A percentile compares a stretch with the other conserved stretches of the same genome.
These are phyloP conservation scores for Ustilago trichophora DNA, from an alignment of 1,284 basidiomycete species.

Conservation along the genomic window DNA sequence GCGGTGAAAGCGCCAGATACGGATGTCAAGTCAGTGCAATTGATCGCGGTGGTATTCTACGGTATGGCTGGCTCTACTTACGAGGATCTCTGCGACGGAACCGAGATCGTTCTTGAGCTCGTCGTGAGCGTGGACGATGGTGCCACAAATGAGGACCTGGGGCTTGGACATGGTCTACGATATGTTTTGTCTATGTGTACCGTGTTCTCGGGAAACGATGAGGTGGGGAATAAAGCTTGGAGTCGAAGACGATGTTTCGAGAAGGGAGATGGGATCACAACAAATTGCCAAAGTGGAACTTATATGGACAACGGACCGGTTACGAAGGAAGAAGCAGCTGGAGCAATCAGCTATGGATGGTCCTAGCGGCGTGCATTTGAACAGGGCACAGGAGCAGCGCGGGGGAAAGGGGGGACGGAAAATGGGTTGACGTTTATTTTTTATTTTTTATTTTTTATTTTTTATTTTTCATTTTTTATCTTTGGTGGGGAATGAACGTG, in stretches of 20 bases:
- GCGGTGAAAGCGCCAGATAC: no score
- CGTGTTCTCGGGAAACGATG: no score
- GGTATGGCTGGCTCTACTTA: constrained; percentile 68
- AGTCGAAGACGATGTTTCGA: background rate
- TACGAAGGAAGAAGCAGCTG: no score
- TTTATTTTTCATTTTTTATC: no score
- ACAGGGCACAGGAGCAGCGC: constrained; percentile 7
- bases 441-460: no score
- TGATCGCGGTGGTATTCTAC: no score
- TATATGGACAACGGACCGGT: no score
- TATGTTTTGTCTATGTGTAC: no score
- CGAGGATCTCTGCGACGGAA: constrained; percentile 40
- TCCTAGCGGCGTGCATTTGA: no score
- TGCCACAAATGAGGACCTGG: constrained; percentile 53
- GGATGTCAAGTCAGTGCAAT: no score
- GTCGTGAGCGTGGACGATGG: constrained; percentile 50
- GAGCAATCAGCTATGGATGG: no score
- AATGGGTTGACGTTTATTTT: background rate
- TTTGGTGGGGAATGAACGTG: constrained; percentile 11
- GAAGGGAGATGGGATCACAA: background rate
- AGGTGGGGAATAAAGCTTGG: background rate
- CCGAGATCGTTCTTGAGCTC: constrained; percentile 50
- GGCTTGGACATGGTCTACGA: constrained; percentile 53
- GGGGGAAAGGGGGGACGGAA: constrained; percentile 6
- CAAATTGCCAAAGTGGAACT: no score